phyloP scores from a whole-genome alignment of 169 alveolate species.

The Plasmodium gaboni region DNA sequence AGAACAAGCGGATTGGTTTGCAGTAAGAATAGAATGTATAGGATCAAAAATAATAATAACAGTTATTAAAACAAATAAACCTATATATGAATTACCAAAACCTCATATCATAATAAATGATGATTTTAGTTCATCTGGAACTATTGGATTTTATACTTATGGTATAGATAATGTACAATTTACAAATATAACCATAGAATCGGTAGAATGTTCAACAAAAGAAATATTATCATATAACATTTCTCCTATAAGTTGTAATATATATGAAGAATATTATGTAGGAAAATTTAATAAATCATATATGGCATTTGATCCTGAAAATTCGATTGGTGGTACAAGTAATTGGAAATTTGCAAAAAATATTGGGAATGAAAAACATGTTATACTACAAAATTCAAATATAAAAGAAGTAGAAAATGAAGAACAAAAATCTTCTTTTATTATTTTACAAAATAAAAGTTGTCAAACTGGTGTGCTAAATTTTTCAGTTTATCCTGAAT shows the following conservation, averaged over 20 bases:
- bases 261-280: slow-evolving; percentile 65
- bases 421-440: slow-evolving; percentile 79
- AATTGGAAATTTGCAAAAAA: slow-evolving; percentile 84
- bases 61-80: slow-evolving; percentile 77
- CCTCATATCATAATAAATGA: slow-evolving; percentile 86
- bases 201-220: slow-evolving; percentile 86
- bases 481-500: slow-evolving; percentile 85
- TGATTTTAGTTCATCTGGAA: slow-evolving; percentile 85
- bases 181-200: slow-evolving; percentile 79
- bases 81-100: slow-evolving; percentile 79
- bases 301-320: slow-evolving; percentile 26
- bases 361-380: slow-evolving; percentile 87
- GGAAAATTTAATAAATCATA: slow-evolving; percentile 24
- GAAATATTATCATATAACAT: slow-evolving; percentile 82
- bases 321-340: slow-evolving; percentile 51
- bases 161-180: slow-evolving; percentile 84
- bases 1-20: slow-evolving; percentile 85
- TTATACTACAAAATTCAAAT: slow-evolving; percentile 82
- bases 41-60: slow-evolving; percentile 79
- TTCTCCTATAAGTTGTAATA: slow-evolving; percentile 87
- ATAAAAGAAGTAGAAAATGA: slow-evolving; percentile 47
- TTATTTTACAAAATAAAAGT: slow-evolving; percentile 82
- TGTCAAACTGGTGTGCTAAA: slow-evolving; percentile 85
- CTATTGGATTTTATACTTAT: slow-evolving; percentile 87
- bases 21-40: slow-evolving; percentile 84